These are phyloP conservation scores for Polymyxa betae DNA, from an alignment of 208 protist genomes.

Conservation along the genomic window DNA sequence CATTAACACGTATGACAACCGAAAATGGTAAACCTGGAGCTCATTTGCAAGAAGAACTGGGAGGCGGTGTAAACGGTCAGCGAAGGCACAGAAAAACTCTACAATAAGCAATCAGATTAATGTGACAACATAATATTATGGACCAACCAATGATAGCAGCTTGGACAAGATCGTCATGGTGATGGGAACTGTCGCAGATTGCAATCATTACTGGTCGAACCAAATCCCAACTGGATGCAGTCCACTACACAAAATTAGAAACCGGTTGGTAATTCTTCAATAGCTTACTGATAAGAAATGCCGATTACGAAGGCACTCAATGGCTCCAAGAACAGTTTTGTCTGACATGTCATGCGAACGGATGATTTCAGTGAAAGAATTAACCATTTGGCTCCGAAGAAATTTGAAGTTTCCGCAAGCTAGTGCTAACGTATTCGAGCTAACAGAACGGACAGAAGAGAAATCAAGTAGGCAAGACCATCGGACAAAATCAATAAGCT, in stretches of 20 bases:
- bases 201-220: neutral
- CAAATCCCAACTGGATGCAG: neutral
- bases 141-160: neutral
- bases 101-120: neutral
- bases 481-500: neutral
- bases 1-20: neutral
- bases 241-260: neutral
- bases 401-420: neutral
- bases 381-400: neutral
- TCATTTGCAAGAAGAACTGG: neutral
- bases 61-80: neutral
- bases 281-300: neutral
- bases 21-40: neutral
- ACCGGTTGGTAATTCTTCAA: neutral
- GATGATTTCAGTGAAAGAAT: neutral
- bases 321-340: neutral
- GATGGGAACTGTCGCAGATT: neutral
- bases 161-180: constrained; percentile 10
- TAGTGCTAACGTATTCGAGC: neutral
- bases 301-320: neutral
- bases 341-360: constrained; percentile 11
- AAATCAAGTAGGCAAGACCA: neutral
- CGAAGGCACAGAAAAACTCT: neutral
- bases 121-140: neutral
- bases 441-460: neutral